Conservation (phyloP, 805 yeast genomes). For the Zygotorulaspora chibaensis region DNA sequence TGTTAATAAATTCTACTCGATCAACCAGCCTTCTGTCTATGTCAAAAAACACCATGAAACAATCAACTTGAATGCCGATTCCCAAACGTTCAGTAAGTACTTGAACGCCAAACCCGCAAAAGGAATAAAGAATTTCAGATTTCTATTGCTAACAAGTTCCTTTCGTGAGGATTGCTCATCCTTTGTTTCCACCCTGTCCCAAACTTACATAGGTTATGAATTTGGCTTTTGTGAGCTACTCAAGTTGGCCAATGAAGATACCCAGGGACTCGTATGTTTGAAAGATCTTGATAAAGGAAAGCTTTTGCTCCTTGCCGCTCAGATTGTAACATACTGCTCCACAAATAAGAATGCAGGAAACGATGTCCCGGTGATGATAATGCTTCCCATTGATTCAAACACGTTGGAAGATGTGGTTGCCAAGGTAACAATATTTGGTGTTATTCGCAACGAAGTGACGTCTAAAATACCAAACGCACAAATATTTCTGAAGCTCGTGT, state of each 20-base stretch:
- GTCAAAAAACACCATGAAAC: constrained; percentile 32
- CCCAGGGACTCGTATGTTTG: constrained; percentile 26
- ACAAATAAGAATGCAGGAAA: constrained; percentile 28
- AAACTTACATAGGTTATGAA: constrained; percentile 33
- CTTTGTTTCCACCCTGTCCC: constrained; percentile 32
- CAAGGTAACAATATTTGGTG: constrained; percentile 44
- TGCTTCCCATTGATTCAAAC: constrained; percentile 25
- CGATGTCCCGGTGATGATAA: constrained; percentile 28
- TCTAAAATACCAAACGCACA: constrained; percentile 31
- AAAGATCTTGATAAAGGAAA: constrained; percentile 40
- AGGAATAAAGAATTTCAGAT: constrained; percentile 48
- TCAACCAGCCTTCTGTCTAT: constrained; percentile 29
- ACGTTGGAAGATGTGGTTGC: constrained; percentile 43
- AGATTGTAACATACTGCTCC: constrained; percentile 35
- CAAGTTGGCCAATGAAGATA: constrained; percentile 28
- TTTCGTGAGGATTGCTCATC: constrained; percentile 27
- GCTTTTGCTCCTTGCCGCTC: constrained; percentile 47
- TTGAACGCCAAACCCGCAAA: constrained; percentile 53
- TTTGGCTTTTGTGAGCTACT: constrained; percentile 35
- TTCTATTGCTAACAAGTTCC: constrained; percentile 42
- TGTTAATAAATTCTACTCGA: constrained; percentile 22
- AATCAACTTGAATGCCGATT: constrained; percentile 43
- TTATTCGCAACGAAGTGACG: constrained; percentile 40
- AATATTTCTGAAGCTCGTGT: constrained; percentile 38
- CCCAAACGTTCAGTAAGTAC: constrained; percentile 54